Base-by-base conservation (phyloP, 371 early-diverging fungal genomes). In the Haplosporangium sp. region DNA sequence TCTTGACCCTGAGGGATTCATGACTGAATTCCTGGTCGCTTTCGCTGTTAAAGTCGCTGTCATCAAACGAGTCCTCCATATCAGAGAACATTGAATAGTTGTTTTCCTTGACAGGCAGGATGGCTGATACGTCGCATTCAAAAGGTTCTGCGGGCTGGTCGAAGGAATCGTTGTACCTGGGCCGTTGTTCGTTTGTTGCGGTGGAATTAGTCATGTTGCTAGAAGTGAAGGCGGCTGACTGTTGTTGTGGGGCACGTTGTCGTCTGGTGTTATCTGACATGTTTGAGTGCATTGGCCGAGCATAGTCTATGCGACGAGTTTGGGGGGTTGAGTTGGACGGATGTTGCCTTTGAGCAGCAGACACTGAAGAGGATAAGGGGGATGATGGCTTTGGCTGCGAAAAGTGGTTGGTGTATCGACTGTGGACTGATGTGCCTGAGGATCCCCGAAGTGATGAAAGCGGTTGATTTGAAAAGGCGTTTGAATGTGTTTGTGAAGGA, bases 61-160 rank as follows among this genome's bases (percentile, higher is more conserved):
- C 64, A 16, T 64, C 74, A 6, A 41, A 53, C 18, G 51, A 56
- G 21, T 74, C 69, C n/a, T 74, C 74, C 9, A 62, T 65, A 18
- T 61, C 73, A 0, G 73, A 73, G 38, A 72, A 56, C 21, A 66
- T 14, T 12, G 60, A 59, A 16, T 50, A 50, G 45, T 54, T 47
- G n/a, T 55, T 58, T 58, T 67, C 53, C 13, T 47, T 45, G 14
- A 55, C 16, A 4, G 76, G 76, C 23, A 64, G 60, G 67, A 77
- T 77, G 23, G 77, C 71, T 1, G 77, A 71, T 51, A 70, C 59
- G 14, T 77, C 77, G 43, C 71, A 77, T 52, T 77, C 77, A 38
- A 77, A 77, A 5, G 77, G 77, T 43, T 71, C 71, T n/a, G 59
- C 64, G 11, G 77, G 77, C 57, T 77, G 77, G 64, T 77, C 67